Evolutionary conservation across 2,329 filamentous ascomycete species (phyloP).

Genomic region (Fusarium sp.): DNA sequence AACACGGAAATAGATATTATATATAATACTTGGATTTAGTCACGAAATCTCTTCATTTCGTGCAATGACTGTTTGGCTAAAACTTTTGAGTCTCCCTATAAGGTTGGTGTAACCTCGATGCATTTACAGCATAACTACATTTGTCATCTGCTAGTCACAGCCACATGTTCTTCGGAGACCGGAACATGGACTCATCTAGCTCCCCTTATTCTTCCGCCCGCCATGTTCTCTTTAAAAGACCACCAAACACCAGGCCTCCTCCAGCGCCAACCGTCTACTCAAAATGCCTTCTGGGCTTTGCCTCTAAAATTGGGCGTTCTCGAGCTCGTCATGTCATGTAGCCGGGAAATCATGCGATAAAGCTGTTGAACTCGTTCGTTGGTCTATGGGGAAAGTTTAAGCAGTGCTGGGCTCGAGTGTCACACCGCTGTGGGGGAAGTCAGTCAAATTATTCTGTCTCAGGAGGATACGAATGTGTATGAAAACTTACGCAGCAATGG

Average conservation of each 20-base stretch:
- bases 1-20: slow-evolving; percentile 74
- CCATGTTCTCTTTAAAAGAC: slow-evolving; percentile 36
- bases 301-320: slow-evolving; percentile 39
- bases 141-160: slow-evolving; percentile 33
- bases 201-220: slow-evolving; percentile 19
- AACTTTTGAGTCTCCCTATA: slow-evolving; percentile 37
- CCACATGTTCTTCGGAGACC: slow-evolving; percentile 18
- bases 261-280: slow-evolving; percentile 47
- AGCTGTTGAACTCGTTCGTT: slow-evolving; percentile 35
- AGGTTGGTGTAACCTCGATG: slow-evolving; percentile 44
- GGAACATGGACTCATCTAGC: slow-evolving; percentile 20
- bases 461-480: not conserved
- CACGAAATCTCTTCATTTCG: slow-evolving; percentile 39
- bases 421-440: slow-evolving; percentile 59
- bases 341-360: slow-evolving; percentile 42
- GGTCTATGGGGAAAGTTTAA: slow-evolving; percentile 48
- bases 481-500: slow-evolving; percentile 75
- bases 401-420: slow-evolving; percentile 65
- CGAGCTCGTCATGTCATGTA: slow-evolving; percentile 35
- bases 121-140: slow-evolving; percentile 45
- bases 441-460: not conserved
- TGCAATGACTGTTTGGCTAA: slow-evolving; percentile 37
- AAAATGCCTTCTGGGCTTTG: slow-evolving; percentile 42
- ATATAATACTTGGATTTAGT: slow-evolving; percentile 31
- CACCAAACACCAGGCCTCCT: slow-evolving; percentile 44